Percentiles rank a stretch among this genome's conserved stretches.
These are phyloP conservation scores for Dothideomycetes sp. DNA, from an alignment of 2,329 filamentous ascomycete species.

Conservation along the genomic window DNA sequence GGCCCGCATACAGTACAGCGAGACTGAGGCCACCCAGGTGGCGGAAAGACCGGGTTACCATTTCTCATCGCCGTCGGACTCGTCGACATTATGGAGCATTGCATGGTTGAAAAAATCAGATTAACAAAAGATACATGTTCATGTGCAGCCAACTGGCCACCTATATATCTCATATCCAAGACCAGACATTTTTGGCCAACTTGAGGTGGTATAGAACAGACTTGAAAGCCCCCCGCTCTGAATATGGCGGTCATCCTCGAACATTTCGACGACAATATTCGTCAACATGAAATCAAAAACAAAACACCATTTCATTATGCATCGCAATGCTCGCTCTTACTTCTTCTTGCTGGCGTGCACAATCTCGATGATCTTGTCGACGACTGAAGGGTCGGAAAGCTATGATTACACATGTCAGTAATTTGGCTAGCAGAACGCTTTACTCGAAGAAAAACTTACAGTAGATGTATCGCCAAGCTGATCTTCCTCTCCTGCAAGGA, in stretches of 20 bases:
- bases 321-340: background rate
- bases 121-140: too few relatives aligned
- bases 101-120: too few relatives aligned
- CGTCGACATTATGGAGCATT: too few relatives aligned
- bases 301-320: background rate
- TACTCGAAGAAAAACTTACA: slow-evolving; percentile 41
- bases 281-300: too few relatives aligned
- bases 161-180: too few relatives aligned
- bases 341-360: slow-evolving; percentile 51
- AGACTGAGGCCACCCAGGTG: too few relatives aligned
- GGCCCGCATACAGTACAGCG: too few relatives aligned
- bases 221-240: background rate
- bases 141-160: too few relatives aligned
- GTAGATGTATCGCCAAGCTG: slow-evolving; percentile 89
- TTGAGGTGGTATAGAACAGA: background rate
- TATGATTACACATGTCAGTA: slow-evolving; percentile 25
- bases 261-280: too few relatives aligned
- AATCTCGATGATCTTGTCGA: slow-evolving; percentile 75
- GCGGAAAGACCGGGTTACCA: too few relatives aligned
- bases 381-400: slow-evolving; percentile 82
- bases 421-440: background rate
- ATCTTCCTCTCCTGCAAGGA: slow-evolving; percentile 92
- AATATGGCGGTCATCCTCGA: background rate
- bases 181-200: background rate
- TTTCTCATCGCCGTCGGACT: too few relatives aligned